Evolutionary conservation across 257 asterid species (phyloP).

Genomic region (Ajuga chamaepitys): DNA sequence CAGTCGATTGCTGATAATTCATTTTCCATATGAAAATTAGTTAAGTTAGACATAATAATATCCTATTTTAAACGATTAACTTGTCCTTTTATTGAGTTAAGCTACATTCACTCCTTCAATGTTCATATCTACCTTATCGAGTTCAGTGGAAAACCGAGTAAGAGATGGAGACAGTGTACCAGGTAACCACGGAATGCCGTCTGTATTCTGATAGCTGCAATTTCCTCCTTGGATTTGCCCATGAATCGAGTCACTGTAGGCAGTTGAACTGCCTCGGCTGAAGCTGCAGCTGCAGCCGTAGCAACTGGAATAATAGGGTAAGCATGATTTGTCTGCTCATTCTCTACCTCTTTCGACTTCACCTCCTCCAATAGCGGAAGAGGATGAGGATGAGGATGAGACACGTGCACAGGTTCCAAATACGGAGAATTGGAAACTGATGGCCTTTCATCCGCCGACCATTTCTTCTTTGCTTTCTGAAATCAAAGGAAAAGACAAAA

Average conservation of each 20-base stretch:
- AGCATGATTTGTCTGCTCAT: slow-evolving; percentile 44
- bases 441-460: slow-evolving; percentile 37
- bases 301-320: slow-evolving; percentile 40
- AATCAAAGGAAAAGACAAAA: background rate
- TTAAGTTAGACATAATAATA: no score
- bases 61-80: no score
- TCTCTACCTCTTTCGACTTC: slow-evolving; percentile 34
- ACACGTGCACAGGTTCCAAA: slow-evolving; percentile 27
- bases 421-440: slow-evolving; percentile 27
- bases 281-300: slow-evolving; percentile 54
- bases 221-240: slow-evolving; percentile 56
- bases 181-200: slow-evolving; percentile 76
- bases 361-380: slow-evolving; percentile 42
- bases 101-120: no score
- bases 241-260: slow-evolving; percentile 29
- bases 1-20: no score
- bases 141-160: no score
- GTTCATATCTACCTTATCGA: no score
- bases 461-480: slow-evolving; percentile 50
- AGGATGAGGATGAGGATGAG: slow-evolving; percentile 37
- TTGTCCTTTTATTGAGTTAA: no score
- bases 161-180: no score
- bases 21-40: no score
- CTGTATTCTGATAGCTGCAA: slow-evolving; percentile 67
- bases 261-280: slow-evolving; percentile 38